Conservation (phyloP, 176 grass and related monocot species). For the Hsuehochloa calcarea region DNA sequence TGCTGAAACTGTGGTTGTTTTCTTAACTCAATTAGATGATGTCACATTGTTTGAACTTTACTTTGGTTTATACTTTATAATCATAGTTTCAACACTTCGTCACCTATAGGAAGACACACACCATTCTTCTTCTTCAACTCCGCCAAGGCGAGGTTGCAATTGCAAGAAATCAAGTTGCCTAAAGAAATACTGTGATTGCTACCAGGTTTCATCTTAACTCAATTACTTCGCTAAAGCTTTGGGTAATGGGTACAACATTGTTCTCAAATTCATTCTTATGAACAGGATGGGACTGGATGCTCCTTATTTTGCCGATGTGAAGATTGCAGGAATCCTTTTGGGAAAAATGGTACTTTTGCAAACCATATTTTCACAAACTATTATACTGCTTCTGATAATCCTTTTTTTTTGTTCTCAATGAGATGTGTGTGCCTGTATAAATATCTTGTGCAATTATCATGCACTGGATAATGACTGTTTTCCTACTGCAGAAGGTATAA, state of each 20-base stretch:
- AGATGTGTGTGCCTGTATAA: not conserved
- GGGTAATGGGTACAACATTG: not conserved
- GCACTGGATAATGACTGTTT: not conserved
- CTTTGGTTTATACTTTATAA: constrained; percentile 7
- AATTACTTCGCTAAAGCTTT: not conserved
- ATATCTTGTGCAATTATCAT: not conserved
- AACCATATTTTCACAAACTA: not conserved
- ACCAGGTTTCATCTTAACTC: constrained; percentile 54
- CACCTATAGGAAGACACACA: constrained; percentile 48
- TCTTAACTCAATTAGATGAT: constrained; percentile 15
- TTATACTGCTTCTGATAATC: not conserved
- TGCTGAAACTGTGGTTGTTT: constrained; percentile 48
- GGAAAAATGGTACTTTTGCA: constrained; percentile 54
- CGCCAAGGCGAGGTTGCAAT: constrained; percentile 54
- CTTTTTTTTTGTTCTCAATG: not conserved
- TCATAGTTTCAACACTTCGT: constrained; percentile 9
- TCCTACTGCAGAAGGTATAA: constrained; percentile 44
- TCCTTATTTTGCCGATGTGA: constrained; percentile 59
- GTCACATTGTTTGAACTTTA: not conserved
- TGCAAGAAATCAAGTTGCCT: constrained; percentile 82
- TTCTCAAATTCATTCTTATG: not conserved
- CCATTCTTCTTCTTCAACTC: constrained; percentile 60
- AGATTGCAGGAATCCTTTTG: constrained; percentile 61
- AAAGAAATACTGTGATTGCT: constrained; percentile 78
- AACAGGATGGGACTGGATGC: constrained; percentile 56